Conservation (phyloP, 805 yeast species). For the Cephaloascus fragrans region DNA sequence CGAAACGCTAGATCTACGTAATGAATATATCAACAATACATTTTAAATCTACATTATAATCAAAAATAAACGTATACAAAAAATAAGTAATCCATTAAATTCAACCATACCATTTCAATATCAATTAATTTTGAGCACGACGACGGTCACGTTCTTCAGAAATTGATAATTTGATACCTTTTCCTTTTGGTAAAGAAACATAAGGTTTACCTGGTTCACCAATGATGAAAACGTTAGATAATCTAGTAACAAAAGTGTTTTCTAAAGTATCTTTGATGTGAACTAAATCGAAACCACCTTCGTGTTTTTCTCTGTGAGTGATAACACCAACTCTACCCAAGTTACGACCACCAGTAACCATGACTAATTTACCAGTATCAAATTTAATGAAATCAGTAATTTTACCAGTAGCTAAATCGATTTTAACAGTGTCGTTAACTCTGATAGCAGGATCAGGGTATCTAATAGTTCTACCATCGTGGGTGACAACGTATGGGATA, state of each 20-base stretch:
- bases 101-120: slow-evolving; percentile 17
- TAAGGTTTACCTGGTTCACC: slow-evolving; percentile 33
- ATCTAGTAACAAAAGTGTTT: slow-evolving; percentile 32
- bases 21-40: neutral
- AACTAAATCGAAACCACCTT: slow-evolving; percentile 33
- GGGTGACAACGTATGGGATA: slow-evolving; percentile 16
- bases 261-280: slow-evolving; percentile 31
- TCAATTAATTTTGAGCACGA: slow-evolving; percentile 23
- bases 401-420: slow-evolving; percentile 17
- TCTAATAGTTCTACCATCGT: slow-evolving; percentile 18
- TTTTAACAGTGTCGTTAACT: slow-evolving; percentile 15
- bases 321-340: slow-evolving; percentile 34
- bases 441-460: slow-evolving; percentile 16
- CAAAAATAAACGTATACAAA: neutral
- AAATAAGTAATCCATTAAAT: neutral
- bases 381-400: slow-evolving; percentile 23
- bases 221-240: slow-evolving; percentile 28
- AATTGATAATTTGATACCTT: slow-evolving; percentile 31
- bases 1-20: no score
- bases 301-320: slow-evolving; percentile 32
- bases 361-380: slow-evolving; percentile 29
- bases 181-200: slow-evolving; percentile 33
- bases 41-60: slow-evolving; percentile 1
- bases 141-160: slow-evolving; percentile 35
- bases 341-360: slow-evolving; percentile 34